phyloP scores from a whole-genome alignment of 257 asterid species.

The Scutellaria galericulata region DNA sequence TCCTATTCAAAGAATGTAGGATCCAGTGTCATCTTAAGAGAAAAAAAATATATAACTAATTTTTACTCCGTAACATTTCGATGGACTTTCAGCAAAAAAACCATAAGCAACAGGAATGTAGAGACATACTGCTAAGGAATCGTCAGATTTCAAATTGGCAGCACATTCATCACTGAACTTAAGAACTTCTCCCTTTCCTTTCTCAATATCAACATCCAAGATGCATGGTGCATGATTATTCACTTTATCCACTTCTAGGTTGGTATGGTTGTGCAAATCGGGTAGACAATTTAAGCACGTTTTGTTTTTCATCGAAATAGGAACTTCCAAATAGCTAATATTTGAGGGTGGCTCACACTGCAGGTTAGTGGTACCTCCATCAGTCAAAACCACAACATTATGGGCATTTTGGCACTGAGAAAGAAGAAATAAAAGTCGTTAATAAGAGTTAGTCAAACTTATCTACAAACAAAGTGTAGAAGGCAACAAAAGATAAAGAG shows the following conservation, averaged over 20 bases:
- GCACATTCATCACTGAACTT: conserved; percentile 47
- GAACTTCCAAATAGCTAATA: conserved; percentile 40
- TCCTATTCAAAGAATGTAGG: conserved; percentile 27
- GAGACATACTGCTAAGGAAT: conserved; percentile 62
- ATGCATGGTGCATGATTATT: conserved; percentile 48
- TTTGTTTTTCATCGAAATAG: conserved; percentile 49
- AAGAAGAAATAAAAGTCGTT: conserved; percentile 12
- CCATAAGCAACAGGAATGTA: conserved; percentile 25
- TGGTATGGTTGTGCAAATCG: conserved; percentile 46
- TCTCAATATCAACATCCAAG: conserved; percentile 64
- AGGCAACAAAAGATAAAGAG: conserved; percentile 15
- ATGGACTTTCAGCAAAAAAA: conserved; percentile 16
- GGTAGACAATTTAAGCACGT: conserved; percentile 49
- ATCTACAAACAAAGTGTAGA: conserved; percentile 14
- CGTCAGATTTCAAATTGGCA: conserved; percentile 59
- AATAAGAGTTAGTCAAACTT: conserved; percentile 10
- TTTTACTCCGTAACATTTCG: conserved; percentile 21
- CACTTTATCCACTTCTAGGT: conserved; percentile 50
- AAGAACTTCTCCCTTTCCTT: conserved; percentile 61
- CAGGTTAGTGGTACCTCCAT: conserved; percentile 40
- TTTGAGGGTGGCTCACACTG: conserved; percentile 38
- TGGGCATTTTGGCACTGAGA: conserved; percentile 53
- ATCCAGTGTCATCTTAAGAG: conserved; percentile 8
- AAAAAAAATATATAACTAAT: conserved; percentile 15
- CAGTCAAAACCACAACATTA: conserved; percentile 45